Conservation (phyloP, 257 asterid genomes). For the Ehretia macrophylla region DNA sequence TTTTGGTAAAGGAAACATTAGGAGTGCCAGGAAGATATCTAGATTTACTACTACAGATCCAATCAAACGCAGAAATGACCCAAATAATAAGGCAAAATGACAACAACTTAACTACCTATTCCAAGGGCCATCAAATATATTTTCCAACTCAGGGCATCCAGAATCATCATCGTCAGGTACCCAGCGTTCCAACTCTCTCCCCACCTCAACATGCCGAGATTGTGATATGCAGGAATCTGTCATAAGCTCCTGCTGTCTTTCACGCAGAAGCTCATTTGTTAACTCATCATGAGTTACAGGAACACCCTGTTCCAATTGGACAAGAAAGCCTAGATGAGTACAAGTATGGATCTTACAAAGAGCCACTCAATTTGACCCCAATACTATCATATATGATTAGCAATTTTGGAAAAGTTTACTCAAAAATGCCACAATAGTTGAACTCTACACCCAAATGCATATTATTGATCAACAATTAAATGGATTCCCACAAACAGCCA, state of each 20-base stretch:
- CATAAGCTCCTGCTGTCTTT: slow-evolving; percentile 73
- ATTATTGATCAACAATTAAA: neutral
- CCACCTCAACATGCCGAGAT: slow-evolving; percentile 52
- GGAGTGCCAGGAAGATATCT: neutral
- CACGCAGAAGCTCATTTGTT: slow-evolving; percentile 53
- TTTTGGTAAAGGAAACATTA: neutral
- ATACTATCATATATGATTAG: neutral
- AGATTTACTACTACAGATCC: neutral
- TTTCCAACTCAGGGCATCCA: slow-evolving; percentile 68
- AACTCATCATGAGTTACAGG: slow-evolving; percentile 59
- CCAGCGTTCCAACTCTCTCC: slow-evolving; percentile 89
- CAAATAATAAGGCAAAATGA: slow-evolving; percentile 5
- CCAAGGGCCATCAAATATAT: slow-evolving; percentile 77
- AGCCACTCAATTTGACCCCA: neutral
- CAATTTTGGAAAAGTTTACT: neutral
- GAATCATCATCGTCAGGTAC: slow-evolving; percentile 83
- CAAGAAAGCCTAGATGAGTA: slow-evolving; percentile 2
- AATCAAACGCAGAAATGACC: slow-evolving; percentile 1
- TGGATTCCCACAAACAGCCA: too few relatives aligned
- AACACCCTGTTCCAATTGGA: slow-evolving; percentile 62
- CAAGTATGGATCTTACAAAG: neutral
- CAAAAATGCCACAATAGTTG: neutral
- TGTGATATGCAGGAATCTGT: slow-evolving; percentile 91
- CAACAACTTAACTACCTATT: slow-evolving; percentile 50
- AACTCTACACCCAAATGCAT: neutral